Conservation (phyloP, 495 filamentous ascomycete species). For the Cercophora sp. region DNA sequence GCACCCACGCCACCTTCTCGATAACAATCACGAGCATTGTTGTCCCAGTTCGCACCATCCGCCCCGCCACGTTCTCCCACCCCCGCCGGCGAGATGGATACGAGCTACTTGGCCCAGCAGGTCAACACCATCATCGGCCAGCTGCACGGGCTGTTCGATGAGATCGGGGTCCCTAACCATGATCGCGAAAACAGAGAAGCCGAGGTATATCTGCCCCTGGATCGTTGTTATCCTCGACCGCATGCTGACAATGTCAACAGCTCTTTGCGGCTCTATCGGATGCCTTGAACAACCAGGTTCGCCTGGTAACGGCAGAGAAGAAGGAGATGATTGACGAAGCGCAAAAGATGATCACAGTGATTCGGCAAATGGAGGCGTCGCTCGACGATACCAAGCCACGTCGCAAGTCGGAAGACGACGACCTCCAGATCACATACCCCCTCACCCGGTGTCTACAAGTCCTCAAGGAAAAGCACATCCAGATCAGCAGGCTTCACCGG, state of each 20-base stretch:
- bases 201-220: constrained; percentile 71
- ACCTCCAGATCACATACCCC: constrained; percentile 72
- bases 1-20: neutral
- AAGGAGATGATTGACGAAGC: constrained; percentile 81
- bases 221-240: too few relatives aligned
- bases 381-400: constrained; percentile 70
- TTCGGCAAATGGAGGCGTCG: constrained; percentile 89
- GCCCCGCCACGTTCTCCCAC: neutral
- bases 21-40: constrained; percentile 6
- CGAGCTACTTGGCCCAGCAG: constrained; percentile 86
- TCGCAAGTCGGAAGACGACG: constrained; percentile 51
- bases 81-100: constrained; percentile 61
- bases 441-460: constrained; percentile 69
- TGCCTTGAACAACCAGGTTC: constrained; percentile 79
- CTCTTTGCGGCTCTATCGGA: constrained; percentile 85
- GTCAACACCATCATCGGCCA: constrained; percentile 87
- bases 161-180: constrained; percentile 86
- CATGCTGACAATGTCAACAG: too few relatives aligned
- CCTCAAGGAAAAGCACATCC: constrained; percentile 80
- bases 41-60: neutral
- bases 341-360: constrained; percentile 74
- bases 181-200: constrained; percentile 84
- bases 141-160: constrained; percentile 90
- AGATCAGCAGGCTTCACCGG: constrained; percentile 73
- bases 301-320: constrained; percentile 78